Percentiles rank a stretch among this genome's conserved stretches.
Conservation (phyloP, 116 monocot species). For the Cymodocea nodosa region DNA sequence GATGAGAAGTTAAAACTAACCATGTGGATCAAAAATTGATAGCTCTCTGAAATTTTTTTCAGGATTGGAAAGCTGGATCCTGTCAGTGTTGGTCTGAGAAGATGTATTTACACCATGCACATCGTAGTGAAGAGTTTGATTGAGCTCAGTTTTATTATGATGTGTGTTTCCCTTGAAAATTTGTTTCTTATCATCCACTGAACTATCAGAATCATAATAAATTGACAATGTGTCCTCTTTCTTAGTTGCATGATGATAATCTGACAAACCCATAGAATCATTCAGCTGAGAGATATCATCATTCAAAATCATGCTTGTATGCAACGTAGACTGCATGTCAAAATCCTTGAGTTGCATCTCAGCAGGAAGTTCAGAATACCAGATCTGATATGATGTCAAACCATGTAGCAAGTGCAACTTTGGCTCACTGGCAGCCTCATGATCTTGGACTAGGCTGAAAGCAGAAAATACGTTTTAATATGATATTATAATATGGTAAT, state of each 20-base stretch:
- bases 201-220: conserved; percentile 38
- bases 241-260: conserved; percentile 18
- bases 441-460: conserved; percentile 39
- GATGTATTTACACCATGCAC: conserved; percentile 12
- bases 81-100: conserved; percentile 14
- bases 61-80: neutral
- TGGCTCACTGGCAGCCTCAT: conserved; percentile 28
- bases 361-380: conserved; percentile 57
- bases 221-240: neutral
- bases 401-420: conserved; percentile 52
- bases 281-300: neutral
- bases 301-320: neutral
- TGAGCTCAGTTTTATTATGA: neutral
- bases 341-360: conserved; percentile 42
- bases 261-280: neutral
- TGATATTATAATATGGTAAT: too few relatives aligned
- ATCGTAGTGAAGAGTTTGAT: neutral
- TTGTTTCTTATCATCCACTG: conserved; percentile 32
- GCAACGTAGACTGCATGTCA: conserved; percentile 4
- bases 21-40: conserved; percentile 46
- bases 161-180: neutral
- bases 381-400: conserved; percentile 47
- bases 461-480: neutral
- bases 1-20: conserved; percentile 20
- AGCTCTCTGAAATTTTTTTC: conserved; percentile 7